A percentile compares a stretch with the other conserved stretches of the same genome.
Conservation (phyloP, 768 basidiomycete genomes). For the Amanita inopinata region DNA sequence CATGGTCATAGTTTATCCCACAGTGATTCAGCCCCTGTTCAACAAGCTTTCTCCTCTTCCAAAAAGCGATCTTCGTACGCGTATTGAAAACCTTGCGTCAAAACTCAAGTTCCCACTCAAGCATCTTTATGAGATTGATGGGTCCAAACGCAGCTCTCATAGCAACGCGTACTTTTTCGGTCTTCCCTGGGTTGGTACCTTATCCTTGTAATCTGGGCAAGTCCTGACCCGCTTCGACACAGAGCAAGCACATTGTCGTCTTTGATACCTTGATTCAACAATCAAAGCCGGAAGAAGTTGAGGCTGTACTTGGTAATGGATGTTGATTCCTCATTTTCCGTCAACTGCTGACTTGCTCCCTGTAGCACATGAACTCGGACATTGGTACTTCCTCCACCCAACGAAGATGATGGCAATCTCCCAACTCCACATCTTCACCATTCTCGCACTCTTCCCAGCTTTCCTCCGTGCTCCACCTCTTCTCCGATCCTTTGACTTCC, state of each 20-base stretch:
- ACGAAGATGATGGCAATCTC: slow-evolving; percentile 80
- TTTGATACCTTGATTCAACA: slow-evolving; percentile 96
- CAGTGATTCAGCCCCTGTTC: slow-evolving; percentile 90
- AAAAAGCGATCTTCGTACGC: slow-evolving; percentile 62
- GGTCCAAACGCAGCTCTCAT: slow-evolving; percentile 91
- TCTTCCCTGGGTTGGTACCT: slow-evolving; percentile 69
- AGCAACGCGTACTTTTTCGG: slow-evolving; percentile 99
- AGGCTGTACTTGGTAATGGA: slow-evolving; percentile 73
- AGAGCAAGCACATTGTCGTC: slow-evolving; percentile 94
- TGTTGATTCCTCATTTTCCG: not conserved
- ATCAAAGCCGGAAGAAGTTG: slow-evolving; percentile 84
- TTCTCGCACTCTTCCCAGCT: slow-evolving; percentile 82
- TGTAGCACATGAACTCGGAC: slow-evolving; percentile 87
- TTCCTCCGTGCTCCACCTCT: slow-evolving; percentile 77
- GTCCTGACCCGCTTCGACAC: not conserved
- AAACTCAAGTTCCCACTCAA: slow-evolving; percentile 90
- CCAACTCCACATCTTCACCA: slow-evolving; percentile 81
- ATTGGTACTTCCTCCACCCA: slow-evolving; percentile 91
- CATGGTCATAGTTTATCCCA: slow-evolving; percentile 79
- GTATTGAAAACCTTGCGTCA: slow-evolving; percentile 69
- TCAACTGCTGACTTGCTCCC: slow-evolving; percentile 5
- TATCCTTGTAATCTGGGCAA: not conserved
- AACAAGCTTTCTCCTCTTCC: slow-evolving; percentile 90
- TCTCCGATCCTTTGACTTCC: slow-evolving; percentile 74
- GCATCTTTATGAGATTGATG: slow-evolving; percentile 94